Evolutionary conservation across 176 grass and related monocot genomes (phyloP), one percentile per base, ranked within the genome.

Genomic region (Musa itinerans): DNA sequence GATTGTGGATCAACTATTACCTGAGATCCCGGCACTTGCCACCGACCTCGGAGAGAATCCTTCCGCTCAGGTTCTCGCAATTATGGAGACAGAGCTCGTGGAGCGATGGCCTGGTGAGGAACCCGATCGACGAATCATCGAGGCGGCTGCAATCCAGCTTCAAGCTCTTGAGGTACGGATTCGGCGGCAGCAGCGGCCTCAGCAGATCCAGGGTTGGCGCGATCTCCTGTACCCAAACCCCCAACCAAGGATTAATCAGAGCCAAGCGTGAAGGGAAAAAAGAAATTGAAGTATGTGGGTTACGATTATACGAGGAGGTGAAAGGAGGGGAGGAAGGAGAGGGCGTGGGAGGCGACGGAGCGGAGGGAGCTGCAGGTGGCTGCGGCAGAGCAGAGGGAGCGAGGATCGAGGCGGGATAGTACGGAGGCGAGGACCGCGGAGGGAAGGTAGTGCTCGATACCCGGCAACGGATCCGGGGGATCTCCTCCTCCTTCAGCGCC

Each of bases 321-420:
- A 82, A 94, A 89, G 67, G 84, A 69, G 0, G 90, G 88, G 53
- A 92, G 80, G 83, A 99, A 99, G 75, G 83, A 85, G 62, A 94
- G 80, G 20, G 95, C 85, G 58, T 84, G 80, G 52, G 75, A 66
- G 65, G 86, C 90, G 68, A 83, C 87, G 81, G 80, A n/a, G 78
- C 73, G 86, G 86, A 99, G 78, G 19, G 76, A 78, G 53, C 88
- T 86, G 83, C 86, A 99, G 27, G 84, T 67, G 65, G 82, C 76
- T 63, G 95, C 72, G 54, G 88, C 88, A 63, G 74, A 78, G 59
- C 87, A 78, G 68, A 99, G 80, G 78, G 95, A 99, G 73, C 88
- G 90, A 59, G 93, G 81, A 55, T 99, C 95, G 82, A 99, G 95
- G 58, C 80, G 81, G 73, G 90, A 91, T 80, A 99, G 86, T 83